Base-by-base conservation (phyloP, 805 yeast genomes). In the Pichia deserticola region DNA sequence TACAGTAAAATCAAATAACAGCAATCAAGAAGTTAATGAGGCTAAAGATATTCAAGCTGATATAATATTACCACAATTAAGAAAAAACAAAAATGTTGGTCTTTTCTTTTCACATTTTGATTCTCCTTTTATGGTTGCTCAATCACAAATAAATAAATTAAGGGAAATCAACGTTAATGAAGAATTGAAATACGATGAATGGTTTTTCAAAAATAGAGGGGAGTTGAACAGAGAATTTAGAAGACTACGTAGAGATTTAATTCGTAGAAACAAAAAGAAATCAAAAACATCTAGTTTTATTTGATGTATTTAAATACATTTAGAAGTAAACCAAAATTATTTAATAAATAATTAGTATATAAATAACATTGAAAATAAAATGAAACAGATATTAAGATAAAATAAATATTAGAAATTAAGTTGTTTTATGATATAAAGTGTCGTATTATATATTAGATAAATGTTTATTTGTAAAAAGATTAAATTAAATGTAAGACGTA, bases 91-190 rank as follows among this genome's bases (percentile, higher is more conserved):
- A 55, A 66, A 66, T 38, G 60, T 68, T 43, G 81, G 88, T 7
- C 69, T 89, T 36, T 90, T 92, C 65, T 92, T 95, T 76, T 70
- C 84, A 2, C 97, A 92, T 63, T 69, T 74, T 11, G 85, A 85
- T 20, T 90, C 97, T 0, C 97, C 97, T 0, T 92, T 88, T 67
- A 70, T 92, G 54, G 79, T 78, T 45, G 83, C 97, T 0, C 98
- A 90, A 67, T 75, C 96, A 0, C 96, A 86, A 63, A 64, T 89
- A 44, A 78, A 77, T 51, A 84, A 81, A 58, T 57, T 85, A 36
- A 72, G 76, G 7, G 59, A 63, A n/a, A 65, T 72, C 34, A 53
- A 59, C 15, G 51, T 57, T 1, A 59, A 56, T 12, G 64, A 61
- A 11, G 59, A 60, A 4, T 67, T 72, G 25, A 70, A 69, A 9